Percentiles rank a stretch among this genome's conserved stretches.
Evolutionary conservation across 768 basidiomycete genomes (phyloP).

Genomic region (Suillus plorans): DNA sequence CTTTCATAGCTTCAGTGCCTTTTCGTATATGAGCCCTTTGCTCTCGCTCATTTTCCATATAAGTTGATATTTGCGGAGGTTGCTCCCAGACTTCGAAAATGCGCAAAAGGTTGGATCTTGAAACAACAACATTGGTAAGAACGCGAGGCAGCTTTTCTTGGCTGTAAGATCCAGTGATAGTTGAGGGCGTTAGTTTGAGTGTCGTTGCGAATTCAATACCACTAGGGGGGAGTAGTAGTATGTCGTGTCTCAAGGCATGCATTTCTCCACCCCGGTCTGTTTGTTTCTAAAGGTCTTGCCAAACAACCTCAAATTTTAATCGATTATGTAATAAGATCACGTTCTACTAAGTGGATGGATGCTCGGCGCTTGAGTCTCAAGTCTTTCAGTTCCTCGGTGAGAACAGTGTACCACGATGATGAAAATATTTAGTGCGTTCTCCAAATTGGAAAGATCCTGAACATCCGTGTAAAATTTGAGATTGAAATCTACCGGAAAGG

Average conservation of each 20-base stretch:
- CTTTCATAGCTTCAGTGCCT: constrained; percentile 74
- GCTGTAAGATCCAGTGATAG: constrained; percentile 28
- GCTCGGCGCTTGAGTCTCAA: no score
- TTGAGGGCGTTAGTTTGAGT: constrained; percentile 67
- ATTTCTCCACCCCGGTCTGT: constrained; percentile 31
- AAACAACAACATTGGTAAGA: constrained; percentile 78
- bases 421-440: constrained; percentile 66
- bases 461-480: constrained; percentile 98
- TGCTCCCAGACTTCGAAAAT: constrained; percentile 88
- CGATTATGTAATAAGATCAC: no score
- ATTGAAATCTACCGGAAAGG: constrained; percentile 73
- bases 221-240: constrained; percentile 63
- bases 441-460: constrained; percentile 88
- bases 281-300: no score
- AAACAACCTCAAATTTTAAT: no score
- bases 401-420: constrained; percentile 66
- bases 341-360: no score
- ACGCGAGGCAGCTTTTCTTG: constrained; percentile 31
- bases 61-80: constrained; percentile 51
- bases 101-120: constrained; percentile 77
- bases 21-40: constrained; percentile 52
- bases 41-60: constrained; percentile 62
- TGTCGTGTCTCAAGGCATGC: constrained; percentile 78
- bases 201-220: constrained; percentile 81
- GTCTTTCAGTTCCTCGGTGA: constrained; percentile 47